Base-by-base conservation (phyloP, 306 rosid species). In the Dalbergia oliveri region DNA sequence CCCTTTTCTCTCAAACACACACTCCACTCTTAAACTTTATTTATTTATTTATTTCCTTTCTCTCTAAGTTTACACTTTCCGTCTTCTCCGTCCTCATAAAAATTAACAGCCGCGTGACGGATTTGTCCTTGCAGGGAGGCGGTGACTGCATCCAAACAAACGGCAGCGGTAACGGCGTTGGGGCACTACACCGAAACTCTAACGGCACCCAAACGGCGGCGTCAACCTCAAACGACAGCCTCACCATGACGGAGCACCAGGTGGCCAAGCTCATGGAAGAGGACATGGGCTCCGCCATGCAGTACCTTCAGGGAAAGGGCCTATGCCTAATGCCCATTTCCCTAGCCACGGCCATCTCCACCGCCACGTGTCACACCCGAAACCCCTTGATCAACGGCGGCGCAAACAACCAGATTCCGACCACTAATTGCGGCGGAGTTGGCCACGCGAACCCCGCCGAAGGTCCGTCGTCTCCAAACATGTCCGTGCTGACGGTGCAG, bases 271-370 rank as follows among this genome's bases (percentile, higher is more conserved):
- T 96, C 0, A 93, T 96, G 98, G 97, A 91, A 63, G 94, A 96
- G 73, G 99, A 96, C 87, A 93, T 96, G 99, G 98, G 98, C 2
- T 91, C 99, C 13, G 98, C 99, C 81, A 96, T 96, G 99, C 99
- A 93, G 76, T 96, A 96, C 79, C 91, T 96, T 0, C 98, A 93
- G 41, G 98, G 99, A 0, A 96, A 96, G 14, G 99, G 99, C 16
- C 97, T 96, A 9, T 96, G 99, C 88, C 97, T 96, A 59, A 96
- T 96, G 99, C 98, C 99, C 3, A 96, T 96, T 67, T 96, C 99
- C 3, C 87, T 96, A 0, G 99, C 99, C 14, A 93, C 97, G 0
- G 99, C 98, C 0, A 91, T 96, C 34, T 96, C 99, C 7, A 86
- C 96, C 2, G 90, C 97, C 90, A 89, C 99, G 65, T 91, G 94